Base-by-base conservation (phyloP, 352 stramenopile genomes). In the Phytopythium cucurbitacearum region DNA sequence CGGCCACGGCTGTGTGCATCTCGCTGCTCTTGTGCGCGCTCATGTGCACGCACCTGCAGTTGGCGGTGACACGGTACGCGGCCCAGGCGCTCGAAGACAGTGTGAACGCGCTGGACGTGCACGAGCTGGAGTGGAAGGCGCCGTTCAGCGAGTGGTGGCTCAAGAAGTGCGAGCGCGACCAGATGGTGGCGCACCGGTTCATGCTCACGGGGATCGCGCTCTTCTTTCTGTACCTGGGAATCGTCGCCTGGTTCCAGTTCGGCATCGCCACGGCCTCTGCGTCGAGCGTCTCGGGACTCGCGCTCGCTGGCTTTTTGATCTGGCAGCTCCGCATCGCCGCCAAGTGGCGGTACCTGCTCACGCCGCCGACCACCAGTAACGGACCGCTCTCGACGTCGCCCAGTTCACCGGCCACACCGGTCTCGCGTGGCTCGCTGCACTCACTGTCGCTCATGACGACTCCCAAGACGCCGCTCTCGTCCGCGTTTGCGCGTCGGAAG, bases 241-340 rank as follows among this genome's bases (percentile, higher is more conserved):
- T 71, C 6, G 57, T 89, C n/a, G 63, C 64, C 28, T 90, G 81
- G 81, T 71, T 92, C 51, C 76, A 89, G 54, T 92, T 89, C 63
- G 62, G 76, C 57, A 64, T 61, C 53, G 33, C 57, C 44, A 60
- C 54, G 5, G 72, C 56, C 32, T 69, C 78, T 32, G 60, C 71
- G 3, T 43, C 61, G 5, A 80, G 53, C 36, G 77, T 92, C 51
- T 76, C 63, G 21, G 53, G 72, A 16, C 54, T 90, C 35, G 73
- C 65, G 21, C 59, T 86, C 7, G 2, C 77, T 2, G 76, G 62
- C 0, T 73, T 87, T 41, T 51, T 85, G 16, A 64, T 69, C 37
- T 92, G 75, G 76, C 78, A 92, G 60, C 58, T 92, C 11, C 70
- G 76, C 35, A 76, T 89, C 59, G 79, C 74, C 15, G 88, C 76